Evolutionary conservation across 2,329 filamentous ascomycete species (phyloP).

Genomic region (Trichoderma sp.): DNA sequence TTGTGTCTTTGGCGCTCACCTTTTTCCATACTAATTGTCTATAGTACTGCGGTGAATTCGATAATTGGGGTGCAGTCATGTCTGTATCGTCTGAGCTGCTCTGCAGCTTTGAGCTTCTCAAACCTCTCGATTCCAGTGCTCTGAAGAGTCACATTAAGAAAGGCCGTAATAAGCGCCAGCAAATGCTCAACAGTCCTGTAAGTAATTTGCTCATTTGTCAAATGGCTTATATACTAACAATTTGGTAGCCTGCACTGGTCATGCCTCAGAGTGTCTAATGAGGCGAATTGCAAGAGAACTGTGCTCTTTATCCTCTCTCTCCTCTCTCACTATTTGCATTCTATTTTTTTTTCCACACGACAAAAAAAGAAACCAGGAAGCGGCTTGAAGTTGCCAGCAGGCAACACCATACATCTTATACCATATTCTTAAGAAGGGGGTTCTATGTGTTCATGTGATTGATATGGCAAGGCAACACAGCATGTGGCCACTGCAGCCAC

Average conservation of each 20-base stretch:
- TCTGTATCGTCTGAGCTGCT: conserved; percentile 91
- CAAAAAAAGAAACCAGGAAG: conserved; percentile 1
- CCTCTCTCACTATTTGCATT: background rate
- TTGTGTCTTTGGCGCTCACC: background rate
- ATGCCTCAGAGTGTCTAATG: conserved; percentile 60
- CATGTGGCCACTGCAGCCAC: conserved; percentile 35
- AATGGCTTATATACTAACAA: conserved; percentile 22
- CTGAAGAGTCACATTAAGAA: conserved; percentile 99
- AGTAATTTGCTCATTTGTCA: conserved; percentile 46
- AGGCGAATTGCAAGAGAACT: background rate
- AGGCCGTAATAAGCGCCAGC: conserved; percentile 89
- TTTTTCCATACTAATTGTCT: conserved; percentile 35
- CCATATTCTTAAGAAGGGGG: background rate
- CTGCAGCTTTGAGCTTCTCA: conserved; percentile 95
- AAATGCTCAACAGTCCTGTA: conserved; percentile 95
- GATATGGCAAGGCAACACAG: conserved; percentile 25
- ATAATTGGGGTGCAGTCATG: conserved; percentile 99
- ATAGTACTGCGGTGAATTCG: conserved; percentile 98
- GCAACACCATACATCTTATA: conserved; percentile 24
- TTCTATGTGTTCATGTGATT: conserved; percentile 22
- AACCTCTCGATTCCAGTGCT: conserved; percentile 92
- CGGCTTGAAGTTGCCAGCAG: background rate
- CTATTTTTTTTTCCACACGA: background rate
- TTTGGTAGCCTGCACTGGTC: conserved; percentile 55
- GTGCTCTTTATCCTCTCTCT: background rate